These are phyloP conservation scores for Termitomyces heimii DNA, from an alignment of 768 basidiomycete species.

Conservation along the genomic window DNA sequence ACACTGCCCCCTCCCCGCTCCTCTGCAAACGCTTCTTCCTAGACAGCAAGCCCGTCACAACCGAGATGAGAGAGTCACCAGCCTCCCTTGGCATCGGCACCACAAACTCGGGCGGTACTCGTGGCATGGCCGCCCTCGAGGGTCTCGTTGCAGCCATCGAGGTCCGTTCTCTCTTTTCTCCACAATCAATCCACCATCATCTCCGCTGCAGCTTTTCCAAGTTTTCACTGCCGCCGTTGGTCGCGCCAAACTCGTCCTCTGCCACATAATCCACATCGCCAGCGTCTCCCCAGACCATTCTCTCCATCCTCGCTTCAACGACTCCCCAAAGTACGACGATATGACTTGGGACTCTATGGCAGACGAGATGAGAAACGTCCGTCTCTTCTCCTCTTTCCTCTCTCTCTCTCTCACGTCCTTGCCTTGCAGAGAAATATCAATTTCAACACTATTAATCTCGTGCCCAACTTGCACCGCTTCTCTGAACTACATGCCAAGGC, in stretches of 20 bases:
- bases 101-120: constrained; percentile 39
- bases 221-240: constrained; percentile 23
- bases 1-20: constrained; percentile 48
- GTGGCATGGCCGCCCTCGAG: constrained; percentile 65
- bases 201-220: constrained; percentile 30
- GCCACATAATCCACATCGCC: constrained; percentile 59
- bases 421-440: constrained; percentile 55
- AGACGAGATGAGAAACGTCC: constrained; percentile 54
- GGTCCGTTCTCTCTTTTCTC: constrained; percentile 27
- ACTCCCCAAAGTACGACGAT: constrained; percentile 35
- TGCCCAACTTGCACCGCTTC: constrained; percentile 38
- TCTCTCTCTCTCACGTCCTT: background rate
- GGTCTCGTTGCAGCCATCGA: constrained; percentile 67
- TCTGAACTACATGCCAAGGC: constrained; percentile 47
- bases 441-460: constrained; percentile 44
- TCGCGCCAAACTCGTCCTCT: constrained; percentile 17
- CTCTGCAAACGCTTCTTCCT: constrained; percentile 54
- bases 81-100: constrained; percentile 51
- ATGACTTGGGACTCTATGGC: constrained; percentile 60
- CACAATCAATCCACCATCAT: background rate
- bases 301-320: constrained; percentile 51
- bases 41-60: constrained; percentile 31
- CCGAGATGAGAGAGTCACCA: constrained; percentile 40
- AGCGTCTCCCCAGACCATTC: constrained; percentile 50
- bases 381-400: background rate